Evolutionary conservation across 371 early-diverging fungal genomes (phyloP).

Genomic region (Nematocida homosporus): DNA sequence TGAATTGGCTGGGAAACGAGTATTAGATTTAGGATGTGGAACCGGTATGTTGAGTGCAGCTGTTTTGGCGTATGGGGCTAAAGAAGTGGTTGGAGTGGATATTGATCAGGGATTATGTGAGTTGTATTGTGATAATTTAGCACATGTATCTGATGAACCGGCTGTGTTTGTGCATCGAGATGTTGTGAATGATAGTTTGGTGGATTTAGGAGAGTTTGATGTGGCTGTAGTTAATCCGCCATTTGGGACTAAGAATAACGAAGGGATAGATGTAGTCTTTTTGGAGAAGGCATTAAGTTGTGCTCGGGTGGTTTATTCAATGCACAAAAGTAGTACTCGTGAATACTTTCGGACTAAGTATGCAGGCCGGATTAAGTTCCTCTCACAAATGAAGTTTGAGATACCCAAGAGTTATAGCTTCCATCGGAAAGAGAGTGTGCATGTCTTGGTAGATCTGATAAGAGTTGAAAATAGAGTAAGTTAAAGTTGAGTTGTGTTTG

Average conservation of each 20-base stretch:
- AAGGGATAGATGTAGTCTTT: constrained; percentile 59
- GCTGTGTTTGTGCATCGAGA: constrained; percentile 26
- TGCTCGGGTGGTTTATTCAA: constrained; percentile 58
- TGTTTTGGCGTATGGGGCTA: constrained; percentile 50
- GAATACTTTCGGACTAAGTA: constrained; percentile 60
- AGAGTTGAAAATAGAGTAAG: constrained; percentile 11
- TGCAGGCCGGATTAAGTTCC: constrained; percentile 31
- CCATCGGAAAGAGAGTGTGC: constrained; percentile 59
- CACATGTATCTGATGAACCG: constrained; percentile 2
- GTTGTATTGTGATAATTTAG: constrained; percentile 49
- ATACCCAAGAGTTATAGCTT: constrained; percentile 63
- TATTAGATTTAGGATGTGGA: constrained; percentile 64
- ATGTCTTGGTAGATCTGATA: constrained; percentile 60
- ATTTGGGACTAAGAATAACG: constrained; percentile 63
- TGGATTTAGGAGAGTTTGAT: constrained; percentile 24
- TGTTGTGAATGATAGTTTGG: constrained; percentile 1
- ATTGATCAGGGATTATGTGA: constrained; percentile 45
- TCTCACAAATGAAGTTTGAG: constrained; percentile 62
- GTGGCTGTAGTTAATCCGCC: constrained; percentile 65
- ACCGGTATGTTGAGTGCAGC: constrained; percentile 63
- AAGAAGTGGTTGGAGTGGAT: constrained; percentile 52
- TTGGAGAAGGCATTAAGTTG: constrained; percentile 57
- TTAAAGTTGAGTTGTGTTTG: no score
- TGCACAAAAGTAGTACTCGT: constrained; percentile 65
- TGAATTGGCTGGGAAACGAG: constrained; percentile 57